Evolutionary conservation across 257 asterid genomes (phyloP), one percentile per base, ranked within the genome.

Genomic region (Capsicum rhomboideum): DNA sequence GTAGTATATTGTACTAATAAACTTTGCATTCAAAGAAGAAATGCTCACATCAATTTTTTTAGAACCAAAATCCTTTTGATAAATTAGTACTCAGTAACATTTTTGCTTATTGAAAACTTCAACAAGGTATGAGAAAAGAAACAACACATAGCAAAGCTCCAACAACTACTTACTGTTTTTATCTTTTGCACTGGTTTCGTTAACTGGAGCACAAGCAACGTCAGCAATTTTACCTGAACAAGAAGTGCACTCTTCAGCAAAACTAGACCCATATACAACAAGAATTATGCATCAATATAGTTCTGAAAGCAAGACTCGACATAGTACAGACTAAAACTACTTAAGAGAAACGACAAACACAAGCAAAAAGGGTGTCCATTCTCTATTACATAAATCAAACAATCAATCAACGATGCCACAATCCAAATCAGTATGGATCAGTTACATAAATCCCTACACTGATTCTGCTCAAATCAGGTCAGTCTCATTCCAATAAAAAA

Each of bases 131-230:
- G 42, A 78, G 79, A 42, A 28, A 71, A 82, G 7, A 14, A 23
- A 21, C 10, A 72, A 26, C 28, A 13, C 50, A 18, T 72, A 11
- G 29, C 49, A 49, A 17, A 49, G 26, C 72, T 83, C 79, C 44
- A 82, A 34, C 10, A 58, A 69, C 1, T 63, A 88, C 92, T 90
- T 74, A 92, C 97, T 93, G 66, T 86, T 89, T 95, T 88, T 92
- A 85, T 85, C 88, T 55, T 84, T 84, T 54, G 86, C 69, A 61
- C 59, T 67, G 84, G 82, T 84, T 80, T 92, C 94, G 78, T 91
- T 91, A 78, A 79, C 23, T 37, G 88, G 84, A 74, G 89, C 82
- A 85, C 87, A 83, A 53, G 23, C 90, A 82, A 82, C 90, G 61
- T 87, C 91, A 69, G 58, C 88, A 52, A 55, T 64, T 83, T 91